Conservation (phyloP, 768 basidiomycete genomes). For the Mycena vitilis region DNA sequence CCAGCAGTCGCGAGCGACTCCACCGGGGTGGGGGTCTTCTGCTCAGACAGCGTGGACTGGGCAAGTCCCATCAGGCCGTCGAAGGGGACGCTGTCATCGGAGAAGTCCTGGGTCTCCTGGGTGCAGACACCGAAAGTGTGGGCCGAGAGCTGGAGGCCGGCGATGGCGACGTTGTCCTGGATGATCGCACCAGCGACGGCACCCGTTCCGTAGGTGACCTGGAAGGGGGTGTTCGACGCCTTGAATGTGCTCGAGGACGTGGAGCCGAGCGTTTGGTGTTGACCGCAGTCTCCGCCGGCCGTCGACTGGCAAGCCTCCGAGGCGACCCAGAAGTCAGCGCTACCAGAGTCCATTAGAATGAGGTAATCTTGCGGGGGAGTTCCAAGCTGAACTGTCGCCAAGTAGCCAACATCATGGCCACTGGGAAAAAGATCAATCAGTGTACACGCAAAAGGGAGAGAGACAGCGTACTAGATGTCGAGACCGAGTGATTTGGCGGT, state of each 20-base stretch:
- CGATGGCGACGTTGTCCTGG: slow-evolving; percentile 71
- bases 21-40: slow-evolving; percentile 73
- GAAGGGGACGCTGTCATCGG: slow-evolving; percentile 59
- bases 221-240: slow-evolving; percentile 61
- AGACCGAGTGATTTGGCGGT: slow-evolving; percentile 70
- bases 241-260: slow-evolving; percentile 72
- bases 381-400: slow-evolving; percentile 73
- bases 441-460: neutral
- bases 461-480: slow-evolving; percentile 70
- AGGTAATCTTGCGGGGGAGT: slow-evolving; percentile 68
- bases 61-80: slow-evolving; percentile 86
- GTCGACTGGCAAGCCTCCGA: slow-evolving; percentile 62
- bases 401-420: slow-evolving; percentile 61
- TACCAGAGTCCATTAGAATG: slow-evolving; percentile 80
- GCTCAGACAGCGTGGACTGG: slow-evolving; percentile 75
- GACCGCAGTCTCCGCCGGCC: slow-evolving; percentile 58
- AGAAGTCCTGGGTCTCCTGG: slow-evolving; percentile 72
- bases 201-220: slow-evolving; percentile 78
- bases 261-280: slow-evolving; percentile 75
- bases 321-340: slow-evolving; percentile 76
- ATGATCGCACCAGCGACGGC: slow-evolving; percentile 72
- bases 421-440: slow-evolving; percentile 34
- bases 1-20: slow-evolving; percentile 71
- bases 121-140: slow-evolving; percentile 79
- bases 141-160: slow-evolving; percentile 64